Percentiles rank a stretch among this genome's conserved stretches.
These are phyloP conservation scores for Vitis cinerea DNA, from an alignment of 164 flowering plant genomes.

Conservation along the genomic window DNA sequence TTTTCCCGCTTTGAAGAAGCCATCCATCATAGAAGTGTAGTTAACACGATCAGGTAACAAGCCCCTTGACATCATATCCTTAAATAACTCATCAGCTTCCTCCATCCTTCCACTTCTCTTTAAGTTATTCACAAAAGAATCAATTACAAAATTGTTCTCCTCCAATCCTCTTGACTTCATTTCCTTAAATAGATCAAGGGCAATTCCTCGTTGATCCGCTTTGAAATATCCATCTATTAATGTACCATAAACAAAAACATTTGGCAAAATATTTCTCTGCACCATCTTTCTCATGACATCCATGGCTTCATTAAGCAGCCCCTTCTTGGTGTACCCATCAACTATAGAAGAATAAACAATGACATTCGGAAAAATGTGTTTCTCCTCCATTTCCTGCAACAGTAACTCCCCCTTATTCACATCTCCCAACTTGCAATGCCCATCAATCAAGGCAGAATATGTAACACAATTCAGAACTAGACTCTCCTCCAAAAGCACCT, in stretches of 20 bases:
- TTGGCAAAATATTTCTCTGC: constrained; percentile 46
- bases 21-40: constrained; percentile 87
- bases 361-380: constrained; percentile 45
- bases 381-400: constrained; percentile 60
- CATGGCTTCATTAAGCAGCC: constrained; percentile 65
- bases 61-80: constrained; percentile 52
- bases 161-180: constrained; percentile 55
- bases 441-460: constrained; percentile 72
- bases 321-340: constrained; percentile 60
- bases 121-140: constrained; percentile 64
- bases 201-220: constrained; percentile 59
- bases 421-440: constrained; percentile 69
- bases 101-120: constrained; percentile 62
- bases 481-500: constrained; percentile 28
- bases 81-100: constrained; percentile 53
- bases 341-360: constrained; percentile 65
- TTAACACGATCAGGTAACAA: constrained; percentile 65
- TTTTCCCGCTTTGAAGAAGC: constrained; percentile 67
- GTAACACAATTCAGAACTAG: constrained; percentile 56
- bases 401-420: constrained; percentile 46
- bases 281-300: constrained; percentile 50
- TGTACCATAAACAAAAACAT: constrained; percentile 48
- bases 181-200: constrained; percentile 54
- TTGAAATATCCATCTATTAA: constrained; percentile 72
- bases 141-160: constrained; percentile 55